Base-by-base conservation (phyloP, 495 filamentous ascomycete species). In the Aspergillus incahuasiensis region DNA sequence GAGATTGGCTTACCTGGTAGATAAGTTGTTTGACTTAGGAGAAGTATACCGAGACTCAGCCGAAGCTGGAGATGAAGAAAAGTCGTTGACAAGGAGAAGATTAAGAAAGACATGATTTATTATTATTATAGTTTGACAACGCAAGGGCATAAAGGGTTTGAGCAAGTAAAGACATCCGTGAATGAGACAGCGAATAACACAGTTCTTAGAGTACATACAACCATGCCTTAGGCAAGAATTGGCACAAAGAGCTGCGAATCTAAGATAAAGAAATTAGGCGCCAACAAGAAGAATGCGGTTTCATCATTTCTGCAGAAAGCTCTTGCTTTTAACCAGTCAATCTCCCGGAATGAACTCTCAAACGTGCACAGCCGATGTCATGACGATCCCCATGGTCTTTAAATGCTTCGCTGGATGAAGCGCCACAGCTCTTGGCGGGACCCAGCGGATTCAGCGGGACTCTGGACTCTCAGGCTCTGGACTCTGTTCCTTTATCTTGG, bases 361-460 rank as follows among this genome's bases (percentile, higher is more conserved):
- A 40, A 40, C 11, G 13, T 18, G 44, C 45, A 20, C 24, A 19
- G 28, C 8, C 48, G 13, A 40, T 24, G 47, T 49, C 20, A 48
- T 50, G 19, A 24, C 20, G 34, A 39, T 50, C 30, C 13, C 18
- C 20, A 19, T 34, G 45, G 3, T 2, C 8, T 19, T 24, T 3
- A 50, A 38, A 12, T 24, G 19, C 8, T 50, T 39, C 40, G 5
- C 8, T 28, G 12, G 18, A 40, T 40, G 38, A 40, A 52, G 18
- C 42, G 22, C 43, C 43, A 55, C 32, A 22, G 28, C 32, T 19
- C 18, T 54, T 43, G 51, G 48, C 42, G 48, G 48, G 48, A 48
- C 30, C 50, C 28, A 15, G 16, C 25, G 45, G 48, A 40, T n/a
- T 50, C 2, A 25, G 44, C 44, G 40, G 40, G 40, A 42, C 49